Conservation (phyloP, 768 basidiomycete genomes). For the Ramaria rubella region DNA sequence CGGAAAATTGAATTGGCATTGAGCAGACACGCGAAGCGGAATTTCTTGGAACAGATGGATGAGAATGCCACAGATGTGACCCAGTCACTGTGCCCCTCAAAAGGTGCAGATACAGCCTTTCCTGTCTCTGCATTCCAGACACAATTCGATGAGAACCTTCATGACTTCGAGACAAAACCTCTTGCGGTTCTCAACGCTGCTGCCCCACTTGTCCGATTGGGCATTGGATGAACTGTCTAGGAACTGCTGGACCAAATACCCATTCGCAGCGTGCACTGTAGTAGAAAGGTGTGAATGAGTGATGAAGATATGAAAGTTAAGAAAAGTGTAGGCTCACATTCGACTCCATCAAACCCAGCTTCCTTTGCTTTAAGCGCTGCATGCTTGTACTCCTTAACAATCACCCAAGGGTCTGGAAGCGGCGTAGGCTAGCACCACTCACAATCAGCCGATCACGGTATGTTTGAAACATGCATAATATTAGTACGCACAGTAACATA, state of each 20-base stretch:
- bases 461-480: too few relatives aligned
- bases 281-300: neutral
- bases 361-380: conserved; percentile 43
- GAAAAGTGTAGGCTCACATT: conserved; percentile 29
- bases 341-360: conserved; percentile 54
- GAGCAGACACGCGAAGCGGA: too few relatives aligned
- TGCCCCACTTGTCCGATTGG: conserved; percentile 40
- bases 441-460: too few relatives aligned
- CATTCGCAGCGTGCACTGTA: conserved; percentile 26
- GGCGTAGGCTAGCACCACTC: conserved; percentile 4
- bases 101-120: too few relatives aligned
- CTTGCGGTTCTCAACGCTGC: conserved; percentile 35
- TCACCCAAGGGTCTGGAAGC: conserved; percentile 22
- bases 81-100: too few relatives aligned
- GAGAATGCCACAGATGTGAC: too few relatives aligned
- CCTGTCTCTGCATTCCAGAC: too few relatives aligned
- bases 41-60: too few relatives aligned
- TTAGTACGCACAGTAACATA: conserved; percentile 34
- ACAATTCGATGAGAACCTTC: conserved; percentile 31
- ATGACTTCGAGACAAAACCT: conserved; percentile 34
- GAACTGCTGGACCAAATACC: conserved; percentile 35
- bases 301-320: neutral
- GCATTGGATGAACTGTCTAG: conserved; percentile 29
- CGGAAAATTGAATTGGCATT: too few relatives aligned
- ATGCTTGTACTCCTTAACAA: neutral